Conservation (phyloP, 441 rosid species). For the Populus hybrid region DNA sequence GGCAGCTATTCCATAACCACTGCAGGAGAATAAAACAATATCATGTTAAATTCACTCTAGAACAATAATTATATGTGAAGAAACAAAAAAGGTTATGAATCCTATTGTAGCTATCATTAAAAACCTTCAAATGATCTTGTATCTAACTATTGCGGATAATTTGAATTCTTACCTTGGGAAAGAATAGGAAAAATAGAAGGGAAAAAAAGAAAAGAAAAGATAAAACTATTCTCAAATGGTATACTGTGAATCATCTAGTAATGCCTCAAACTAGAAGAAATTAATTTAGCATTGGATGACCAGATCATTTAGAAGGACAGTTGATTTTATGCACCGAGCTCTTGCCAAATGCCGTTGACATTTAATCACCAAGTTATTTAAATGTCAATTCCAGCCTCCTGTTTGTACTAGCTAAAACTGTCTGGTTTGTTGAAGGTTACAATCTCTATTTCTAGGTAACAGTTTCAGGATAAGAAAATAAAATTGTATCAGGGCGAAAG, state of each 20-base stretch:
- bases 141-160: too few species aligned
- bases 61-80: not conserved
- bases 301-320: not conserved
- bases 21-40: constrained; percentile 35
- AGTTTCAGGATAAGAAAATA: too few species aligned
- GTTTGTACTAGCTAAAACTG: too few species aligned
- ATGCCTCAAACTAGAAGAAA: not conserved
- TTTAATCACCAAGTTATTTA: not conserved
- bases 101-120: not conserved
- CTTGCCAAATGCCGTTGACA: not conserved
- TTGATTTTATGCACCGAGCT: not conserved
- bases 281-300: not conserved
- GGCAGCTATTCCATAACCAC: constrained; percentile 99
- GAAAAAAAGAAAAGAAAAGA: not conserved
- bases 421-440: too few species aligned
- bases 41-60: not conserved
- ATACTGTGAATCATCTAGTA: not conserved
- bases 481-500: too few species aligned
- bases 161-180: not conserved
- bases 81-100: not conserved
- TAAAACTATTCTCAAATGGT: not conserved
- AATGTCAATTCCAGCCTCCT: not conserved
- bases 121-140: not conserved
- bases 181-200: not conserved
- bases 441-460: too few species aligned